These are phyloP conservation scores for Tetrastigma voinierianum DNA, from an alignment of 164 flowering plant species.

Conservation along the genomic window DNA sequence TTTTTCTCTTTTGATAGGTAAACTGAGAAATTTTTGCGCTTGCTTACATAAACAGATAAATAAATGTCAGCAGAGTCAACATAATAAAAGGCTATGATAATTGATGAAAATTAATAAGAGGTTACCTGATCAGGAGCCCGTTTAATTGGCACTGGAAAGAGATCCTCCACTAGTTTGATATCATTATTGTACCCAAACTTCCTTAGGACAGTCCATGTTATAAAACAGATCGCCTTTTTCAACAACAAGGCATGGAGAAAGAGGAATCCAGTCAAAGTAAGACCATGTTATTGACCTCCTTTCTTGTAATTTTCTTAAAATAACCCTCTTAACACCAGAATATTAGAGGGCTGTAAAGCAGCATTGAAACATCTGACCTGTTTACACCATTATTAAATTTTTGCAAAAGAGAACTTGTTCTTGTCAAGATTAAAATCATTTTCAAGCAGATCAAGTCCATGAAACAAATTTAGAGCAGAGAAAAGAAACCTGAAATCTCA, in stretches of 20 bases:
- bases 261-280: slow-evolving; percentile 90
- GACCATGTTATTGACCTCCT: slow-evolving; percentile 90
- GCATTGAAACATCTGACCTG: slow-evolving; percentile 98
- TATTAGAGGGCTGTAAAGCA: slow-evolving; percentile 91
- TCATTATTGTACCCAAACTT: slow-evolving; percentile 96
- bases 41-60: no score
- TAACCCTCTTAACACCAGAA: slow-evolving; percentile 92
- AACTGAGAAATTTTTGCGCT: no score
- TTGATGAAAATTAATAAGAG: neutral
- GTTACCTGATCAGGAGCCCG: slow-evolving; percentile 86
- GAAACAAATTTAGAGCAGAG: neutral
- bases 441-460: neutral
- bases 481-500: slow-evolving; percentile 78
- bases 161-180: slow-evolving; percentile 71
- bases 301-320: slow-evolving; percentile 81
- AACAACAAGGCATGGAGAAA: slow-evolving; percentile 95
- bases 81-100: neutral
- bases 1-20: no score
- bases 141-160: slow-evolving; percentile 55
- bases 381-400: slow-evolving; percentile 14
- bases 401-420: neutral
- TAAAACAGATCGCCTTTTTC: slow-evolving; percentile 96
- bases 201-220: slow-evolving; percentile 97
- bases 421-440: neutral
- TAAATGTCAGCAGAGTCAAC: neutral